A percentile compares a stretch with the other conserved stretches of the same genome.
Conservation (phyloP, 176 grass and related monocot genomes). For the Rhynchospora breviuscula region DNA sequence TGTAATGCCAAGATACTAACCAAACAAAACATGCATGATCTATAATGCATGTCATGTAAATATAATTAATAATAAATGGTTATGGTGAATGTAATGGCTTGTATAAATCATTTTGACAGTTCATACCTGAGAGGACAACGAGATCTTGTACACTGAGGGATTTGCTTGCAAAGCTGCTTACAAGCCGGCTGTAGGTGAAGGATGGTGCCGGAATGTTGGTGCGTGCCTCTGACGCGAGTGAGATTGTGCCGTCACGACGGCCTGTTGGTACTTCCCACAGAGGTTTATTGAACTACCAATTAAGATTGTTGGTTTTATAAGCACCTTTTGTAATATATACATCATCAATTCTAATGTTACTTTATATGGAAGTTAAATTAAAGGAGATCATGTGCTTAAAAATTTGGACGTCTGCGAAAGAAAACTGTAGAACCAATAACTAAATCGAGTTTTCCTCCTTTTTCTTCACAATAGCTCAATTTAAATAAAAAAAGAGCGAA, state of each 20-base stretch:
- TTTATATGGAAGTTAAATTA: neutral
- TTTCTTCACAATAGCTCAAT: too few relatives aligned
- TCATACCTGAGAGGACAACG: constrained; percentile 48
- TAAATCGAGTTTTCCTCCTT: too few relatives aligned
- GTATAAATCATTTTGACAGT: neutral
- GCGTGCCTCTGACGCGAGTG: constrained; percentile 15
- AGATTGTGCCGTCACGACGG: constrained; percentile 38
- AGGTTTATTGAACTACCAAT: constrained; percentile 26
- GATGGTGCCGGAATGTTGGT: constrained; percentile 28
- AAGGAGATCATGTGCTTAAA: neutral
- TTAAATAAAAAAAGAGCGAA: too few relatives aligned
- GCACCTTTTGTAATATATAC: neutral
- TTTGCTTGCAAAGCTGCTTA: constrained; percentile 34
- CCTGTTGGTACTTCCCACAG: constrained; percentile 54
- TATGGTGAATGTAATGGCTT: neutral
- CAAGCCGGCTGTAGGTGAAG: constrained; percentile 30
- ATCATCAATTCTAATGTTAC: neutral
- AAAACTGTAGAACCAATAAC: neutral
- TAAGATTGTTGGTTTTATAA: neutral
- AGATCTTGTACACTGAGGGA: constrained; percentile 39
- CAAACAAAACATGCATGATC: neutral
- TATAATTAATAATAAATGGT: neutral
- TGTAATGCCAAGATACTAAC: neutral
- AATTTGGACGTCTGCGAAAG: neutral
- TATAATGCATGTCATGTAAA: too few relatives aligned